phyloP scores from a whole-genome alignment of 768 basidiomycete genomes.

The Leucogyrophana mollusca region DNA sequence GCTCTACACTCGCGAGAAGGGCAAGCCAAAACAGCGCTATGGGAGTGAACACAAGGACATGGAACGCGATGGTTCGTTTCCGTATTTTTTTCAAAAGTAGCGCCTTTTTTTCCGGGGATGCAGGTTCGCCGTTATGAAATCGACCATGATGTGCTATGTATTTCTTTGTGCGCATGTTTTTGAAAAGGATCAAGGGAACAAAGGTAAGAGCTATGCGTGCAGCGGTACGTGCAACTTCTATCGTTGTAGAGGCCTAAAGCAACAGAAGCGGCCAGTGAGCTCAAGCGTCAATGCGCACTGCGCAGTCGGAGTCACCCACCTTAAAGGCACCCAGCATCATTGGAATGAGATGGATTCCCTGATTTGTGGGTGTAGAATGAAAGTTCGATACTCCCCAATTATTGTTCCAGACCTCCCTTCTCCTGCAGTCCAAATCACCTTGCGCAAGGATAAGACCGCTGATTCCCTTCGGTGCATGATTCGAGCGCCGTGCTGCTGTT shows the following conservation, averaged over 20 bases:
- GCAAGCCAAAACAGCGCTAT: conserved; percentile 63
- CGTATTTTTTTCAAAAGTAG: conserved; percentile 48
- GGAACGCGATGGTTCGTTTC: conserved; percentile 47
- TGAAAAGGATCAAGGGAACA: conserved; percentile 64
- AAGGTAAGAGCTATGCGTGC: conserved; percentile 75
- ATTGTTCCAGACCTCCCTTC: conserved; percentile 4
- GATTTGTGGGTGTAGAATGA: conserved; percentile 38
- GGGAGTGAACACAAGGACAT: conserved; percentile 61
- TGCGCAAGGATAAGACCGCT: conserved; percentile 8
- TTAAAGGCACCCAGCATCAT: conserved; percentile 65
- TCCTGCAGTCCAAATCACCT: conserved; percentile 1
- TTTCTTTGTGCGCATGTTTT: conserved; percentile 50
- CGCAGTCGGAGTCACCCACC: conserved; percentile 36
- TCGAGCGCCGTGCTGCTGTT: neutral
- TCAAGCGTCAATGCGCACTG: neutral
- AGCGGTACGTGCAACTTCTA: conserved; percentile 69
- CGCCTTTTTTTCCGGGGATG: conserved; percentile 53
- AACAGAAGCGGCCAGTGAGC: conserved; percentile 1
- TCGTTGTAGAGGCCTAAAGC: conserved; percentile 72
- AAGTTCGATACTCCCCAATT: conserved; percentile 25
- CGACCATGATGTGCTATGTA: conserved; percentile 45
- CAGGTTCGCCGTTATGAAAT: conserved; percentile 37
- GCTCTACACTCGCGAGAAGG: conserved; percentile 69
- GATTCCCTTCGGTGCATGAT: conserved; percentile 2
- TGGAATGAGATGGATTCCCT: conserved; percentile 44